Percentiles rank a stretch among this genome's conserved stretches.
phyloP scores from a whole-genome alignment of 1,139 yeast genomes.

The Spathaspora jeffriesii region DNA sequence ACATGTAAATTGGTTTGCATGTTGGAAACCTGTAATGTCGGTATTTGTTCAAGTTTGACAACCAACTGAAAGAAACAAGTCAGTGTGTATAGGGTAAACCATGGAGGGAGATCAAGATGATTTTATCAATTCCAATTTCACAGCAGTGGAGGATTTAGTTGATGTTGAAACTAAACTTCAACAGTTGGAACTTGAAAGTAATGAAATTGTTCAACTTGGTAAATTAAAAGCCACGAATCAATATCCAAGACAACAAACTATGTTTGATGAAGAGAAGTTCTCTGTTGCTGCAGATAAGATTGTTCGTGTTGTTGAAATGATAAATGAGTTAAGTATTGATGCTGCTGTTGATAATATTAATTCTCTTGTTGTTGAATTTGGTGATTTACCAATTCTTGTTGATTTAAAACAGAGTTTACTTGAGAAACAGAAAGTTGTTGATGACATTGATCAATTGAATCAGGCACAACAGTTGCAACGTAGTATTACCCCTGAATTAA shows the following conservation, averaged over 20 bases:
- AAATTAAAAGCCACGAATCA: slow-evolving; percentile 4
- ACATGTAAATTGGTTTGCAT: not conserved
- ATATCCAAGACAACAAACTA: not conserved
- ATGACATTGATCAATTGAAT: slow-evolving; percentile 4
- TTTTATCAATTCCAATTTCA: slow-evolving; percentile 27
- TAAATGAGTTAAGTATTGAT: slow-evolving; percentile 6
- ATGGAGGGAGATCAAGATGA: slow-evolving; percentile 18
- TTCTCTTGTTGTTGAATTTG: slow-evolving; percentile 16
- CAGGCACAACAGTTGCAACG: slow-evolving; percentile 4
- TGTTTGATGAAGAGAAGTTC: slow-evolving; percentile 9
- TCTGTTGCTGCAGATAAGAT: slow-evolving; percentile 9
- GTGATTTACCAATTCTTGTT: slow-evolving; percentile 14
- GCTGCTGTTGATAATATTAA: slow-evolving; percentile 16
- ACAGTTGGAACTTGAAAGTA: slow-evolving; percentile 17
- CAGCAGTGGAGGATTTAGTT: slow-evolving; percentile 27
- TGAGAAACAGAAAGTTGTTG: slow-evolving; percentile 2
- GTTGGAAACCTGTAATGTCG: not conserved
- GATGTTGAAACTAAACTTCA: slow-evolving; percentile 20
- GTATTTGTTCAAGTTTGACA: not conserved
- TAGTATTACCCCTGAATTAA: slow-evolving; percentile 3
- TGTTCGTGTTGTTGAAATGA: slow-evolving; percentile 5
- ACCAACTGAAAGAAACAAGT: not conserved
- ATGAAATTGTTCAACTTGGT: slow-evolving; percentile 13
- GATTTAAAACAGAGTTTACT: slow-evolving; percentile 11
- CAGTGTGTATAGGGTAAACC: not conserved